Percentiles rank a stretch among this genome's conserved stretches.
phyloP scores from a whole-genome alignment of 176 grass and related monocot genomes.

The Carex cristatella region DNA sequence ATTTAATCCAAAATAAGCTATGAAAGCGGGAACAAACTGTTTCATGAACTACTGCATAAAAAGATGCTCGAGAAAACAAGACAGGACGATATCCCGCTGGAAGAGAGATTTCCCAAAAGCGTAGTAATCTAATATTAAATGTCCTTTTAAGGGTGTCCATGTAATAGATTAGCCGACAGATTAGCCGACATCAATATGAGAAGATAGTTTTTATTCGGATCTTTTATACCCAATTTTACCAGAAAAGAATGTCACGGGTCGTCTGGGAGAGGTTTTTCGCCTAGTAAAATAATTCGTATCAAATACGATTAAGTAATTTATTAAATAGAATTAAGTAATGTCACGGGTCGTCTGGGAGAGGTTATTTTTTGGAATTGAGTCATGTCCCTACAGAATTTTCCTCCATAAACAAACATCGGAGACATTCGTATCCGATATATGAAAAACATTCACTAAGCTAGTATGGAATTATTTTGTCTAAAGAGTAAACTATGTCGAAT shows the following conservation, averaged over 20 bases:
- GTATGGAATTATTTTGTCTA: too few relatives aligned
- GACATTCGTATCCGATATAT: too few relatives aligned
- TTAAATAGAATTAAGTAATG: too few relatives aligned
- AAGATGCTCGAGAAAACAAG: background rate
- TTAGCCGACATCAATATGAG: too few relatives aligned
- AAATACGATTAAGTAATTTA: too few relatives aligned
- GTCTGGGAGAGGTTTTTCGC: background rate
- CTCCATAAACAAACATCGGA: too few relatives aligned
- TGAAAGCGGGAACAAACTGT: background rate
- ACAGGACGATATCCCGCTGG: background rate
- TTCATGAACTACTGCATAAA: background rate
- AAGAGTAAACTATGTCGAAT: too few relatives aligned
- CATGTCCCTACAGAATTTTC: too few relatives aligned
- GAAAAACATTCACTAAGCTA: too few relatives aligned
- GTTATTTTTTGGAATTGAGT: too few relatives aligned
- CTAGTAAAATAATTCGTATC: too few relatives aligned
- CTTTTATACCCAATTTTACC: background rate
- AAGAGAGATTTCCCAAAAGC: background rate
- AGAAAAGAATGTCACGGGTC: background rate
- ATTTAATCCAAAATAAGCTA: background rate
- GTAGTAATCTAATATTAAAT: background rate
- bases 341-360: too few relatives aligned
- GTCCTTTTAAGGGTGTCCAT: background rate
- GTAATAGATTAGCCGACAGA: background rate
- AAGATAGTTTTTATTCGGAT: background rate